Evolutionary conservation across 1,139 yeast species (phyloP).

Genomic region (Taphrina communis): DNA sequence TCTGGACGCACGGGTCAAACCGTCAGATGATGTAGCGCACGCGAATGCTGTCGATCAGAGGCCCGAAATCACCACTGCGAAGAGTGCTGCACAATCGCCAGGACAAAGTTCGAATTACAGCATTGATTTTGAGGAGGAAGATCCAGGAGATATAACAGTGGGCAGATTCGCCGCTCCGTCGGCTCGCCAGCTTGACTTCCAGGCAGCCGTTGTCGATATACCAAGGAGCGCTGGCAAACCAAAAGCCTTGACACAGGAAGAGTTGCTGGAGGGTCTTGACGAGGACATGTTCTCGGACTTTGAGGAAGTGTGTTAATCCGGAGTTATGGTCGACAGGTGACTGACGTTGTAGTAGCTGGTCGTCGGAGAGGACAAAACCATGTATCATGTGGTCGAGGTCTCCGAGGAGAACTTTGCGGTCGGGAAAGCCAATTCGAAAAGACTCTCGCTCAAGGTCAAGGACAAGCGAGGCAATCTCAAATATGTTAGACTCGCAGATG

Average conservation of each 20-base stretch:
- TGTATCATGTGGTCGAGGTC: conserved; percentile 3
- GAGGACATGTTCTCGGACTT: conserved; percentile 38
- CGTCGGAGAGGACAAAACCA: conserved; percentile 14
- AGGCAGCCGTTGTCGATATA: background rate
- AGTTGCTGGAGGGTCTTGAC: conserved; percentile 30
- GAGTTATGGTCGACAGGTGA: background rate
- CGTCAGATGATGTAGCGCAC: background rate
- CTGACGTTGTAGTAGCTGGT: conserved; percentile 10
- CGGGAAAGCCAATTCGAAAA: background rate
- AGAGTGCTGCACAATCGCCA: conserved; percentile 1
- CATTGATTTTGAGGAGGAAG: conserved; percentile 20
- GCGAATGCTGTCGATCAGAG: background rate
- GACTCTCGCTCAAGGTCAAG: background rate
- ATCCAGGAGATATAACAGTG: background rate
- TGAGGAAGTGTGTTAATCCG: conserved; percentile 11
- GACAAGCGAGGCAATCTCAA: conserved; percentile 7
- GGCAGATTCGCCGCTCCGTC: background rate
- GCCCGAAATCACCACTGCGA: background rate
- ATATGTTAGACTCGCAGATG: conserved; percentile 20
- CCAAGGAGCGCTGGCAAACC: background rate
- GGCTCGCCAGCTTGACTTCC: background rate
- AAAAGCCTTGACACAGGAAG: conserved; percentile 9
- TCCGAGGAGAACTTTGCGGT: background rate
- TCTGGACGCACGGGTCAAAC: background rate
- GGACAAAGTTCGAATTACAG: conserved; percentile 22